Percentiles rank a stretch among this genome's conserved stretches.
These are phyloP conservation scores for Calonectria naviculata DNA, from an alignment of 2,329 filamentous ascomycete species.

Conservation along the genomic window DNA sequence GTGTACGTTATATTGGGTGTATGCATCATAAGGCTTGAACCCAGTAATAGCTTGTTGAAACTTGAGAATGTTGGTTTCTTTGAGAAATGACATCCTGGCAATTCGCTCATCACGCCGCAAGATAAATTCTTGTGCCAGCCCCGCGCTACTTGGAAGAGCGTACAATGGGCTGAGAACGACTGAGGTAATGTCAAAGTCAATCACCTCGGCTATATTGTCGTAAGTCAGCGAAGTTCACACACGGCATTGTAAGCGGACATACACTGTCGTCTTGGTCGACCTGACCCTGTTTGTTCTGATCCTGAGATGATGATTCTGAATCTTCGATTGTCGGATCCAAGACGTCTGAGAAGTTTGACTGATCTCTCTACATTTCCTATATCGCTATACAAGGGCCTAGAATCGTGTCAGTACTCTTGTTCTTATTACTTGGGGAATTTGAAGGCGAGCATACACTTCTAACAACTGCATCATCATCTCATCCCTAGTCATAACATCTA, in stretches of 20 bases:
- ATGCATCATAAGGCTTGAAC: conserved; percentile 43
- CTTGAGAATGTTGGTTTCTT: conserved; percentile 39
- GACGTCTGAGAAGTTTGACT: conserved; percentile 40
- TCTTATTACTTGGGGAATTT: too few species aligned
- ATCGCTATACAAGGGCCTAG: conserved; percentile 33
- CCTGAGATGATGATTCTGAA: conserved; percentile 42
- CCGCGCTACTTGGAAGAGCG: conserved; percentile 36
- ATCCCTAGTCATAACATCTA: conserved; percentile 45
- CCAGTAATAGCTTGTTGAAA: conserved; percentile 49
- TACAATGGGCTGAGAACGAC: conserved; percentile 43
- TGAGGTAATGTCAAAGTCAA: conserved; percentile 47
- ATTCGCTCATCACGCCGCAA: conserved; percentile 45
- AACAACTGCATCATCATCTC: conserved; percentile 48
- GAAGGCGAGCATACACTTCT: conserved; percentile 31
- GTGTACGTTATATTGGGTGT: conserved; percentile 39
- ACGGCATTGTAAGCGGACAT: background rate
- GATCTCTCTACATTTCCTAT: conserved; percentile 34
- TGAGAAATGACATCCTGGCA: conserved; percentile 41
- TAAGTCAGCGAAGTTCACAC: conserved; percentile 18
- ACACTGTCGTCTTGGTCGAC: conserved; percentile 38
- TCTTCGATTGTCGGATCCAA: conserved; percentile 39
- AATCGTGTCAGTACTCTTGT: conserved; percentile 10
- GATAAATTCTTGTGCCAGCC: conserved; percentile 41
- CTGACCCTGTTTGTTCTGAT: conserved; percentile 29
- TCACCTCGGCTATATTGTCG: conserved; percentile 32